Percentiles rank a stretch among this genome's conserved stretches.
Conservation (phyloP, 108 stramenopile genomes). For the Skeletonema tropicum region DNA sequence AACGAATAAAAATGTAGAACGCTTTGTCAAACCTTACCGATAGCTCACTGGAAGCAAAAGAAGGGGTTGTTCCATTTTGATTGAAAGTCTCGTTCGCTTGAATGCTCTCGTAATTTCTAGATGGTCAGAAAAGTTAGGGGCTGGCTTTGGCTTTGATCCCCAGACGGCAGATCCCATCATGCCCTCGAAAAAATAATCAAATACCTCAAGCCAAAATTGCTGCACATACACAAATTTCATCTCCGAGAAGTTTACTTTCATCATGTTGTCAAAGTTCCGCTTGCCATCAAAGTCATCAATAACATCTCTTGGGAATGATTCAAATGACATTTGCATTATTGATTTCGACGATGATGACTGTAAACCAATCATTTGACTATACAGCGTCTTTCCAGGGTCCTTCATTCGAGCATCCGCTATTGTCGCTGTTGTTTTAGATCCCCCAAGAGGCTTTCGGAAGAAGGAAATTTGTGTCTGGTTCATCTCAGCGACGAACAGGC, state of each 20-base stretch:
- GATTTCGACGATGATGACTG: conserved; percentile 31
- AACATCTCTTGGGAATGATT: conserved; percentile 24
- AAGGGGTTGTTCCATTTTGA: conserved; percentile 64
- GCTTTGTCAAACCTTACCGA: conserved; percentile 15
- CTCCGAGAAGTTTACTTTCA: conserved; percentile 58
- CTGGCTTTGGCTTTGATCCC: conserved; percentile 46
- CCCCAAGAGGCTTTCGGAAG: conserved; percentile 43
- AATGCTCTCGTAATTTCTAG: background rate
- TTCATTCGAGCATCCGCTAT: conserved; percentile 62
- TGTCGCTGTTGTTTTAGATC: conserved; percentile 54
- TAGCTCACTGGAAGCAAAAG: conserved; percentile 76
- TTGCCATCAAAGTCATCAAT: background rate
- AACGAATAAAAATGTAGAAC: background rate
- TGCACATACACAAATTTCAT: conserved; percentile 81
- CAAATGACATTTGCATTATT: conserved; percentile 35
- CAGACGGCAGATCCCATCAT: conserved; percentile 74
- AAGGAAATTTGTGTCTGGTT: conserved; percentile 55
- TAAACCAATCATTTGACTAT: conserved; percentile 70
- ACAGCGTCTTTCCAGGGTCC: conserved; percentile 68
- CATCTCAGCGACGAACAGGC: conserved; percentile 74
- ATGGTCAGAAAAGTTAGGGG: background rate
- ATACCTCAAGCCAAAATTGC: conserved; percentile 81
- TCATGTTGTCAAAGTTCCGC: conserved; percentile 40
- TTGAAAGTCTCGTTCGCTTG: conserved; percentile 42
- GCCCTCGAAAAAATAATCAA: conserved; percentile 85